These are phyloP conservation scores for Macrotyloma uniflorum DNA, from an alignment of 306 rosid species.

Conservation along the genomic window DNA sequence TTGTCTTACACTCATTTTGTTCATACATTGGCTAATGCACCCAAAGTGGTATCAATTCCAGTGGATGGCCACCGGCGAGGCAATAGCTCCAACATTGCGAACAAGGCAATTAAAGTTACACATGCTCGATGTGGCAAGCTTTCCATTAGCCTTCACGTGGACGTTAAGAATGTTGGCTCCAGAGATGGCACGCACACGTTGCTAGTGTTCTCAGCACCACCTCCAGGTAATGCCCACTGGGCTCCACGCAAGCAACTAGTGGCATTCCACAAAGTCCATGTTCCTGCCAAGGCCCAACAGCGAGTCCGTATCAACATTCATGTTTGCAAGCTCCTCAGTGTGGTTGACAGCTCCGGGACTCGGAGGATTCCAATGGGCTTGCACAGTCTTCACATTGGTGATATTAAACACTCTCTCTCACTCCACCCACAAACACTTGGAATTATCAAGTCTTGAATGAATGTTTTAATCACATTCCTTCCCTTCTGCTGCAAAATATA, in stretches of 20 bases:
- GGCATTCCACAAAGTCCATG: conserved; percentile 68
- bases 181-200: conserved; percentile 71
- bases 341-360: conserved; percentile 70
- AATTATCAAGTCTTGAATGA: conserved; percentile 54
- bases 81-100: conserved; percentile 39
- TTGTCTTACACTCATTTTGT: conserved; percentile 64
- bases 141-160: conserved; percentile 54
- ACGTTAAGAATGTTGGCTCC: conserved; percentile 68
- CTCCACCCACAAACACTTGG: conserved; percentile 58
- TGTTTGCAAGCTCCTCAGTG: conserved; percentile 78
- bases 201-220: conserved; percentile 71
- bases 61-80: conserved; percentile 55
- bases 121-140: conserved; percentile 68
- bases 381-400: conserved; percentile 63
- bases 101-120: conserved; percentile 72
- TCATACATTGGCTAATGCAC: conserved; percentile 56
- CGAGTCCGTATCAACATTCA: conserved; percentile 61
- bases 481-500: not conserved
- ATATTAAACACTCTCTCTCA: conserved; percentile 50
- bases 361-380: conserved; percentile 76
- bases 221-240: conserved; percentile 56
- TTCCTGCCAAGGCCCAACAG: conserved; percentile 50
- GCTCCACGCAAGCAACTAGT: conserved; percentile 68
- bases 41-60: conserved; percentile 51
- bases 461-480: not conserved